Evolutionary conservation across 2,329 filamentous ascomycete genomes (phyloP).

Genomic region (Colletotrichum chlorophyti): DNA sequence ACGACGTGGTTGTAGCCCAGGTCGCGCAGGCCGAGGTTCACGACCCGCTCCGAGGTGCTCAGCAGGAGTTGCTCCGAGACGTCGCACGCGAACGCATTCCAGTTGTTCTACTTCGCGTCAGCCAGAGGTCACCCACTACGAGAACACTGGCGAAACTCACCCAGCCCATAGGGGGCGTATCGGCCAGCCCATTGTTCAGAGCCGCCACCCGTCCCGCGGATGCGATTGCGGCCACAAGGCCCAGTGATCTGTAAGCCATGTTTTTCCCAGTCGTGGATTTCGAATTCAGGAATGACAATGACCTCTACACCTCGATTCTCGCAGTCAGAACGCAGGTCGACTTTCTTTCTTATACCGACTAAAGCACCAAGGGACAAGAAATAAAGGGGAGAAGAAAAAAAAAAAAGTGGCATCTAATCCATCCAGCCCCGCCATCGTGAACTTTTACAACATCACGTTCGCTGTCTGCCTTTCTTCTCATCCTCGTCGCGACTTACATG

Average conservation of each 20-base stretch:
- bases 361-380: not conserved
- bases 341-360: conserved; percentile 12
- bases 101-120: conserved; percentile 17
- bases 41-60: conserved; percentile 32
- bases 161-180: conserved; percentile 32
- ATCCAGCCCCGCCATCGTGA: conserved; percentile 5
- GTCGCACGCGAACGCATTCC: conserved; percentile 25
- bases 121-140: not conserved
- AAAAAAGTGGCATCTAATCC: conserved; percentile 13
- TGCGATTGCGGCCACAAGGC: conserved; percentile 11
- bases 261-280: not conserved
- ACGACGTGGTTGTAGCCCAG: conserved; percentile 38
- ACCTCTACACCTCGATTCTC: not conserved
- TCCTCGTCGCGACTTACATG: not conserved
- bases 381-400: too few species aligned
- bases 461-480: not conserved
- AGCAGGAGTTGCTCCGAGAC: conserved; percentile 30
- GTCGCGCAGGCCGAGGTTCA: conserved; percentile 35
- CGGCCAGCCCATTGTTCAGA: conserved; percentile 29
- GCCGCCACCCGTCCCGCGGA: conserved; percentile 23
- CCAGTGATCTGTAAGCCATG: conserved; percentile 14
- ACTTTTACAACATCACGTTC: not conserved
- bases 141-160: not conserved
- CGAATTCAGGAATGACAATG: not conserved
- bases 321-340: not conserved